These are phyloP conservation scores for Noccaea bulbosa DNA, from an alignment of 345 rosid species.

Conservation along the genomic window DNA sequence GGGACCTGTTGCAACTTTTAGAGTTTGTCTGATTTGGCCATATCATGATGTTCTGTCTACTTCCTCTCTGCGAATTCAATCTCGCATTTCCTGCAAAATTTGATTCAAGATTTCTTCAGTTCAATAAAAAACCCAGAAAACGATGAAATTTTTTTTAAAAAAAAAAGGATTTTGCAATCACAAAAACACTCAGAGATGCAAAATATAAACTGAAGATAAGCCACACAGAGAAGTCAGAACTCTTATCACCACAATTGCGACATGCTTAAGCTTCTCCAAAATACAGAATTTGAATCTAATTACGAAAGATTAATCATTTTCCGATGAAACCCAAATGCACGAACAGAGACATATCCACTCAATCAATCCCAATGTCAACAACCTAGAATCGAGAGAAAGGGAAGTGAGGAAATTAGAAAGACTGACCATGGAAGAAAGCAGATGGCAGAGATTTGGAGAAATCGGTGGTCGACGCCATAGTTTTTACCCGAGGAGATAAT, in stretches of 20 bases:
- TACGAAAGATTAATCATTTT: background rate
- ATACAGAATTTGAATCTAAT: background rate
- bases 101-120: background rate
- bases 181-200: too few relatives aligned
- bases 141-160: background rate
- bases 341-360: background rate
- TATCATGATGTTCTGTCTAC: constrained; percentile 43
- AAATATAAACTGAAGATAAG: too few relatives aligned
- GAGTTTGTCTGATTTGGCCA: constrained; percentile 31
- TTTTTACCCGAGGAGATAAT: constrained; percentile 10
- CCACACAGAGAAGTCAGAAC: too few relatives aligned
- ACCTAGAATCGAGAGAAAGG: constrained; percentile 4
- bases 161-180: background rate
- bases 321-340: constrained; percentile 12
- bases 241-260: background rate
- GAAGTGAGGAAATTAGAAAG: background rate
- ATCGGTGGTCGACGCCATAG: constrained; percentile 59
- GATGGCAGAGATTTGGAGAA: constrained; percentile 49
- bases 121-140: background rate
- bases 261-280: background rate
- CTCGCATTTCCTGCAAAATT: constrained; percentile 23
- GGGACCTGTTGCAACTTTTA: constrained; percentile 40
- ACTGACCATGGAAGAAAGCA: constrained; percentile 48
- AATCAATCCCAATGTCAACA: background rate
- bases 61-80: constrained; percentile 46